Conservation (phyloP, 1,284 basidiomycete species). For the Fomitopsis palustris region DNA sequence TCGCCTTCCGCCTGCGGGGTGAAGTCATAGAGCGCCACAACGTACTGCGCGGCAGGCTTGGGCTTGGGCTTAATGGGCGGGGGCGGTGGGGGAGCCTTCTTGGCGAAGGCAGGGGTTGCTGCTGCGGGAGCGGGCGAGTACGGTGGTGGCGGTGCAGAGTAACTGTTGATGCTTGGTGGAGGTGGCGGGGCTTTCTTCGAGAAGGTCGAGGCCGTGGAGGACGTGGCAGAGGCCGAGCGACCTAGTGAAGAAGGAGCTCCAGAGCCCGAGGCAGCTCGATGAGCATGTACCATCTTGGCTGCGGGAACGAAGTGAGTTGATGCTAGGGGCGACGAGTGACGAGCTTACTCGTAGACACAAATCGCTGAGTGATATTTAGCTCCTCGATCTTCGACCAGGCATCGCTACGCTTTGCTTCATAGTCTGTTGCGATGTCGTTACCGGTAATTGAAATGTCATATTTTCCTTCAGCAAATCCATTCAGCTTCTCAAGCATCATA, state of each 20-base stretch:
- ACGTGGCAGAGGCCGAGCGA: constrained; percentile 40
- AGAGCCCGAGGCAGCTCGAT: constrained; percentile 33
- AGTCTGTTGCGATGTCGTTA: constrained; percentile 75
- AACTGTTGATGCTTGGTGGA: constrained; percentile 17
- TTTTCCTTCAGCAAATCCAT: constrained; percentile 82
- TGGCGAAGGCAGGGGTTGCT: constrained; percentile 38
- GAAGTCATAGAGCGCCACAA: constrained; percentile 95
- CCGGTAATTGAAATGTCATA: constrained; percentile 70
- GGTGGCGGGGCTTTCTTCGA: constrained; percentile 39
- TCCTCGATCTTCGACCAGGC: constrained; percentile 75
- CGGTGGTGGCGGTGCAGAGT: constrained; percentile 53
- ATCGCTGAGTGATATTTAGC: constrained; percentile 75
- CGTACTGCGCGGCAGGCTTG: constrained; percentile 67
- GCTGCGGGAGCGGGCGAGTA: constrained; percentile 44
- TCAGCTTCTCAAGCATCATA: constrained; percentile 89
- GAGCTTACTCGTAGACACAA: constrained; percentile 76
- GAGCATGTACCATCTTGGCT: constrained; percentile 65
- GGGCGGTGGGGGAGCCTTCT: constrained; percentile 47
- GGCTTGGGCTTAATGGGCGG: constrained; percentile 64
- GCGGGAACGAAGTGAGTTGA: not conserved
- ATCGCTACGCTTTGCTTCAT: constrained; percentile 78
- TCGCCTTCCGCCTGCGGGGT: constrained; percentile 92
- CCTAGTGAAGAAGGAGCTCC: constrained; percentile 31
- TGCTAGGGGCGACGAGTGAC: not conserved
- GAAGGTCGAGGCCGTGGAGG: constrained; percentile 37